Percentiles rank a stretch among this genome's conserved stretches.
phyloP scores from a whole-genome alignment of 2,329 filamentous ascomycete species.

The Alternaria incomplexa region DNA sequence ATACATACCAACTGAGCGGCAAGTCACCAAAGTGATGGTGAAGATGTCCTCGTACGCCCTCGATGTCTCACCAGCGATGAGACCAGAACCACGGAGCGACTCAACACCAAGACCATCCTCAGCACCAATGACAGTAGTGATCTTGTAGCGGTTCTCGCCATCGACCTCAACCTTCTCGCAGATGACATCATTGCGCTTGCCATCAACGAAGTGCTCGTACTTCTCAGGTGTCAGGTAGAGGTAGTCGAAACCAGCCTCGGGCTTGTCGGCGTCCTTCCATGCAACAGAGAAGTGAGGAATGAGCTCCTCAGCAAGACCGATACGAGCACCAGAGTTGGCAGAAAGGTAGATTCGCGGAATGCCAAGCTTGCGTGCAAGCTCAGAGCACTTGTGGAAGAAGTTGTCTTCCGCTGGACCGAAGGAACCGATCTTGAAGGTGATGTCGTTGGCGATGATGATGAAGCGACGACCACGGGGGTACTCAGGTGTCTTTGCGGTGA shows the following conservation, averaged over 20 bases:
- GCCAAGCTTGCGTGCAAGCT: slow-evolving; percentile 89
- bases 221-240: slow-evolving; percentile 88
- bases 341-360: slow-evolving; percentile 98
- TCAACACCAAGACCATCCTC: slow-evolving; percentile 98
- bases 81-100: slow-evolving; percentile 93
- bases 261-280: slow-evolving; percentile 85
- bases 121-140: slow-evolving; percentile 88
- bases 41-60: slow-evolving; percentile 99
- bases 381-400: slow-evolving; percentile 99
- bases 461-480: slow-evolving; percentile 92
- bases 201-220: slow-evolving; percentile 85
- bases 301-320: slow-evolving; percentile 94
- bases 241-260: slow-evolving; percentile 93
- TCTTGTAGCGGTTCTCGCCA: slow-evolving; percentile 90
- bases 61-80: slow-evolving; percentile 97
- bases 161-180: slow-evolving; percentile 86
- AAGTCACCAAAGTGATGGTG: slow-evolving; percentile 96
- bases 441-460: slow-evolving; percentile 97
- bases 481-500: slow-evolving; percentile 92
- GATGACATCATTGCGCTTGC: slow-evolving; percentile 76
- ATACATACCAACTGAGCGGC: slow-evolving; percentile 83
- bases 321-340: slow-evolving; percentile 97
- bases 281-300: slow-evolving; percentile 97
- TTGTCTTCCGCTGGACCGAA: slow-evolving; percentile 96
- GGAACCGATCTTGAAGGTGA: slow-evolving; percentile 98